Percentiles rank a stretch among this genome's conserved stretches.
Conservation (phyloP, 345 rosid genomes). For the Draba incana region DNA sequence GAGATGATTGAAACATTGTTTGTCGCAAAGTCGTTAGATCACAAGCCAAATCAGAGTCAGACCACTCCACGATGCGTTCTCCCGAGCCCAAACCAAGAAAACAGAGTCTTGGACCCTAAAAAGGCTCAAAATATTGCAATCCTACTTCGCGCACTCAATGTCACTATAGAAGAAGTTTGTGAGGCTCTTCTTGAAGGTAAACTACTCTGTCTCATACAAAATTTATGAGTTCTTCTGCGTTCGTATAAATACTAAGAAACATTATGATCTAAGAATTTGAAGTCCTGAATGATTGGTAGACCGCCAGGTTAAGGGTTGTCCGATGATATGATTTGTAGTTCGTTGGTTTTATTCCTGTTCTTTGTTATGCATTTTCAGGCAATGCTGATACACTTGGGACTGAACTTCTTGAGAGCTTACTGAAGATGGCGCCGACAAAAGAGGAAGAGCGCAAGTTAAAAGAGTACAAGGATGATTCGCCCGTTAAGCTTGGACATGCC, state of each 20-base stretch:
- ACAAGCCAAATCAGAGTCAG: constrained; percentile 60
- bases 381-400: constrained; percentile 88
- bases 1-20: constrained; percentile 97
- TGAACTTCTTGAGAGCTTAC: constrained; percentile 91
- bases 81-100: constrained; percentile 66
- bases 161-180: constrained; percentile 95
- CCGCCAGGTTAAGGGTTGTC: background rate
- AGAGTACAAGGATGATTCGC: constrained; percentile 77
- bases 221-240: too few species aligned
- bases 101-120: constrained; percentile 91
- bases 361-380: constrained; percentile 52
- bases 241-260: background rate
- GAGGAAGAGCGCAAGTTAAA: constrained; percentile 91
- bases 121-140: constrained; percentile 97
- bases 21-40: constrained; percentile 63
- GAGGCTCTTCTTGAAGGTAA: constrained; percentile 98
- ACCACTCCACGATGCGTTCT: constrained; percentile 60
- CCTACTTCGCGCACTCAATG: constrained; percentile 82
- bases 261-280: background rate
- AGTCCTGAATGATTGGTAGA: background rate
- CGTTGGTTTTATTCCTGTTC: background rate
- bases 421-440: constrained; percentile 92
- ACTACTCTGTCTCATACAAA: constrained; percentile 15
- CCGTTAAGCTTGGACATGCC: constrained; percentile 81
- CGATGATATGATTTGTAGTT: background rate